A percentile compares a stretch with the other conserved stretches of the same genome.
Evolutionary conservation across 257 asterid species (phyloP).

Genomic region (Plantago elongata): DNA sequence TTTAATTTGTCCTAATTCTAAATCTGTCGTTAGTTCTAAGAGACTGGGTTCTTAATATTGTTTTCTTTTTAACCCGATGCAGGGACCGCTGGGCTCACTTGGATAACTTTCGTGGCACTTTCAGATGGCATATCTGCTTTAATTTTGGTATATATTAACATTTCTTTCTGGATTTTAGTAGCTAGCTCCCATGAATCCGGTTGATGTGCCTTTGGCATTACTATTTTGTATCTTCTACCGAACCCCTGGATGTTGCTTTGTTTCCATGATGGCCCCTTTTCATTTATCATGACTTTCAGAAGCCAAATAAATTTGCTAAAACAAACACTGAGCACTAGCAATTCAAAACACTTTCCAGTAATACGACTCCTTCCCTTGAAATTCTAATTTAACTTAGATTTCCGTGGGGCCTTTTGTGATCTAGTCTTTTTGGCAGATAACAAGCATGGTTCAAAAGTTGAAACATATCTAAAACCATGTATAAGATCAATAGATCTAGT

Average conservation of each 20-base stretch:
- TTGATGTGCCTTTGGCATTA: too few species aligned
- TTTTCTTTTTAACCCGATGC: constrained; percentile 24
- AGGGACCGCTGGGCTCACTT: constrained; percentile 68
- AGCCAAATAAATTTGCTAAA: too few species aligned
- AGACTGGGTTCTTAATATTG: background rate
- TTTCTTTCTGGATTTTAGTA: constrained; percentile 11
- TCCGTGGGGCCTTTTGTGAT: too few species aligned
- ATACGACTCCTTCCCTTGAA: too few species aligned
- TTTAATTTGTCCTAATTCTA: constrained; percentile 12
- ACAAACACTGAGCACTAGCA: too few species aligned
- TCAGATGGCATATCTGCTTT: constrained; percentile 98
- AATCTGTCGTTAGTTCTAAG: constrained; percentile 5
- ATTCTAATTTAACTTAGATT: too few species aligned
- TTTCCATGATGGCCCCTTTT: background rate
- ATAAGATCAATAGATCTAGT: too few species aligned
- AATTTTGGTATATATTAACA: constrained; percentile 67
- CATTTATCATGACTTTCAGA: too few species aligned
- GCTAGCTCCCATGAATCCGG: constrained; percentile 10
- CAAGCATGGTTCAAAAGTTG: too few species aligned
- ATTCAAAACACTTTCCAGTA: too few species aligned
- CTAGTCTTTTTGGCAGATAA: too few species aligned
- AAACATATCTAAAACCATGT: too few species aligned
- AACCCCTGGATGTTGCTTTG: background rate
- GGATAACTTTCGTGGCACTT: constrained; percentile 83
- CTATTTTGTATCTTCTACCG: background rate